Evolutionary conservation across 805 yeast genomes (phyloP), one percentile per base, ranked within the genome.

Genomic region (Wickerhamomyces hampshirensis): DNA sequence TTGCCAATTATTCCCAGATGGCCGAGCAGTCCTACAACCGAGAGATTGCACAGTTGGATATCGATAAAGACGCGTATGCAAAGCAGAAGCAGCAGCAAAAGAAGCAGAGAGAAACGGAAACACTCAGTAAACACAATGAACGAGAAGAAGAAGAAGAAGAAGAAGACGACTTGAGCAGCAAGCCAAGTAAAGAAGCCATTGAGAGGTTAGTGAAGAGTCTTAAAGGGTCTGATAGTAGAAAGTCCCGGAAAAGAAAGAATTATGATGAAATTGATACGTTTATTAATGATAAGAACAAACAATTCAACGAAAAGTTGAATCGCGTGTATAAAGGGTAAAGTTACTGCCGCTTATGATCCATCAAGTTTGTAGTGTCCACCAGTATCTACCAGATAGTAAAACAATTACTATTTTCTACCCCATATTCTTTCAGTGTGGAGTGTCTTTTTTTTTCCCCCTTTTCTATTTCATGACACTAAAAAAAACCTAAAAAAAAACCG

Each of bases 211-310:
- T 68, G 6, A 43, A 46, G 1, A 44, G 32, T 3, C 17, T 54
- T 19, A 44, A 42, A 7, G 35, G 35, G 4, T 48, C 55, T 0
- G 57, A 55, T 24, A 12, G 34, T 3, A 38, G 53, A 58, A 62
- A 47, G 53, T 61, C 36, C 65, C 65, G 38, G 59, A 53, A 49
- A 59, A 60, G 71, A 47, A 59, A 71, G 44, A 59, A 59, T 47
- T 50, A 53, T 37, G 59, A 57, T 39, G 55, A 51, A 34, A 51
- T 61, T 34, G 55, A 50, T 8, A 60, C 57, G 17, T 65, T 61
- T 33, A 65, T 84, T 52, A 84, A 80, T 53, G 86, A 79, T 44
- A 80, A 79, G 57, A 84, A 84, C 63, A 73, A 70, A 52, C 80
- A 80, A 47, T 84, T 84, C 59, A 84, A 84, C 59, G 73, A 71